phyloP scores from a whole-genome alignment of 345 rosid species.

The Erucastrum elatum region DNA sequence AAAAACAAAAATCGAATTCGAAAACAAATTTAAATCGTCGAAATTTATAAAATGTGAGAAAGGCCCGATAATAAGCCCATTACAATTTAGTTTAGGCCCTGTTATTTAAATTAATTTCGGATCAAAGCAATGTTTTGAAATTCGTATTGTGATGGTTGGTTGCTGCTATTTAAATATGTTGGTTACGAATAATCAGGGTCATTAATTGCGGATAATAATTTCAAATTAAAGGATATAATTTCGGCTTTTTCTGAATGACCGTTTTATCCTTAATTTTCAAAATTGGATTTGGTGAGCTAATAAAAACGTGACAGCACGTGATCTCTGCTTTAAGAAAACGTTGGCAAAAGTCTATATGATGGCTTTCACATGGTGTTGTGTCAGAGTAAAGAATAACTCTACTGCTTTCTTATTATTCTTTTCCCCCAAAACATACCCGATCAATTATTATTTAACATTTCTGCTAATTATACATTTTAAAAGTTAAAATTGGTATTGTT shows the following conservation, averaged over 20 bases:
- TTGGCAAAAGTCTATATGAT: conserved; percentile 34
- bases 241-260: conserved; percentile 5
- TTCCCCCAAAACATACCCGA: background rate
- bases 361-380: conserved; percentile 37
- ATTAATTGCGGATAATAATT: background rate
- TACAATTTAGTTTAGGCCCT: background rate
- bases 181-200: conserved; percentile 23
- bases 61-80: conserved; percentile 12
- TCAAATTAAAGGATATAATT: conserved; percentile 13
- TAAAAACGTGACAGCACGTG: conserved; percentile 32
- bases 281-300: conserved; percentile 5
- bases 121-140: background rate
- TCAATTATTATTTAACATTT: background rate
- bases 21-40: background rate
- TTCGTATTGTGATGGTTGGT: background rate
- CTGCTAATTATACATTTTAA: background rate
- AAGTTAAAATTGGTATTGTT: no score
- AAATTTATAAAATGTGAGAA: background rate
- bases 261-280: background rate
- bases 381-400: conserved; percentile 18
- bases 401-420: background rate
- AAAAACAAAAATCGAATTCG: background rate
- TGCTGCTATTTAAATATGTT: background rate
- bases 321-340: conserved; percentile 23
- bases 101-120: background rate